These are phyloP conservation scores for Syzygium oleosum DNA, from an alignment of 345 rosid genomes.

Conservation along the genomic window DNA sequence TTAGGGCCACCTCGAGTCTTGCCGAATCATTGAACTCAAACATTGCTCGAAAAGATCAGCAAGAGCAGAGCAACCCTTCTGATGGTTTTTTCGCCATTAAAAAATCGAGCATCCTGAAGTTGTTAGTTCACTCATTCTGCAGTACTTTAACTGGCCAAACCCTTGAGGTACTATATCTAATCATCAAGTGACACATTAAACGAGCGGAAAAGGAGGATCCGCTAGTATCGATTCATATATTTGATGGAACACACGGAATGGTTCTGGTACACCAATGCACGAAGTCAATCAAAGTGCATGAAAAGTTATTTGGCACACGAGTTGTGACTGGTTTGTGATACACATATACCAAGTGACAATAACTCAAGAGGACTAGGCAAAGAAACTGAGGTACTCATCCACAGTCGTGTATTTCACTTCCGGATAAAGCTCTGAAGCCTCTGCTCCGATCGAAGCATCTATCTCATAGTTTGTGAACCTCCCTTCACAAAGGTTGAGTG, in stretches of 20 bases:
- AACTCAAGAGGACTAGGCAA: conserved; percentile 9
- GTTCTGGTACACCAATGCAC: not conserved
- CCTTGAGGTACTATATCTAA: not conserved
- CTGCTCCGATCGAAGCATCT: conserved; percentile 13
- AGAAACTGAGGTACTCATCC: conserved; percentile 23
- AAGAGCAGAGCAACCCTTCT: not conserved
- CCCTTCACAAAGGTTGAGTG: conserved; percentile 13
- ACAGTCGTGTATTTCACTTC: conserved; percentile 33
- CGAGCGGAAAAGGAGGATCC: not conserved
- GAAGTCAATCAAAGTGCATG: not conserved
- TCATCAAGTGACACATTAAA: not conserved
- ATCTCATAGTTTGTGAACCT: conserved; percentile 15
- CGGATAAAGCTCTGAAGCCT: conserved; percentile 20
- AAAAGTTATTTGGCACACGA: not conserved
- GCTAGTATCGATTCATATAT: not conserved
- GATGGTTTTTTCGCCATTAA: not conserved
- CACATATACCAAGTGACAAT: not conserved
- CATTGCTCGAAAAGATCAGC: not conserved
- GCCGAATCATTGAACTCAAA: not conserved
- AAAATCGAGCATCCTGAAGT: not conserved
- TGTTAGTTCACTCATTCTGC: not conserved
- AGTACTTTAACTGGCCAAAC: not conserved
- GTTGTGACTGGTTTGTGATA: not conserved
- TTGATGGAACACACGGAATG: not conserved
- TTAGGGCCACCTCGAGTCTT: not conserved